Conservation (phyloP, 2,329 filamentous ascomycete species). For the Macrophomina pseudophaseolina region DNA sequence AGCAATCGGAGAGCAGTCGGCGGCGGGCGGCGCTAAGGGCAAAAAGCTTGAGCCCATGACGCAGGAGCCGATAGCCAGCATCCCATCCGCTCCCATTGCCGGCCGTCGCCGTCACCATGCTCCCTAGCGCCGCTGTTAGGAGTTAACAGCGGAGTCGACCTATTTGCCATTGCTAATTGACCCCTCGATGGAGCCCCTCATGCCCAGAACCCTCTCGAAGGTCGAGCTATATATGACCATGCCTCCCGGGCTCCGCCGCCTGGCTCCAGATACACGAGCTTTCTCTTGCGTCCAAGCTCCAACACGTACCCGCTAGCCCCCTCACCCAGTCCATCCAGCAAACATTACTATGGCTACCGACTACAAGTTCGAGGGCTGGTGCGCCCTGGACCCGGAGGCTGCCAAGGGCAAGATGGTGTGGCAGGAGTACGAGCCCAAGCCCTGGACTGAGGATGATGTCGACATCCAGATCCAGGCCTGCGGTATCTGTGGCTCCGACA, state of each 20-base stretch:
- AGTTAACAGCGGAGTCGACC: conserved; percentile 21
- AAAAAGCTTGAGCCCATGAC: conserved; percentile 24
- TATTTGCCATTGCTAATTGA: background rate
- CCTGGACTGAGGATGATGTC: conserved; percentile 47
- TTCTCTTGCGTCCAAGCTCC: background rate
- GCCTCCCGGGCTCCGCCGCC: background rate
- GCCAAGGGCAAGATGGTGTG: conserved; percentile 61
- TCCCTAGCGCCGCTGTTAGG: conserved; percentile 24
- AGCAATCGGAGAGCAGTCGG: background rate
- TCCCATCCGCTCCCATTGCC: background rate
- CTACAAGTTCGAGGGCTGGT: conserved; percentile 63
- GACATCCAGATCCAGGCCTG: conserved; percentile 50
- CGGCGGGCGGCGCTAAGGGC: background rate
- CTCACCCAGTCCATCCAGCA: background rate
- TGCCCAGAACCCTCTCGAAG: background rate
- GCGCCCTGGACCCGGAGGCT: conserved; percentile 56
- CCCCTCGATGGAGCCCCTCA: background rate
- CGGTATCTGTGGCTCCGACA: conserved; percentile 38
- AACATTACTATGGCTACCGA: conserved; percentile 34
- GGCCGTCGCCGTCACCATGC: background rate
- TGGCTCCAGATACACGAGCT: background rate
- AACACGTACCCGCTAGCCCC: background rate
- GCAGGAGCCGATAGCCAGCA: conserved; percentile 11
- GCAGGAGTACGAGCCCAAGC: conserved; percentile 54
- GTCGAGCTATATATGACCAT: conserved; percentile 8